Base-by-base conservation (phyloP, 2,329 filamentous ascomycete genomes). In the Lasiodiplodia sp. region DNA sequence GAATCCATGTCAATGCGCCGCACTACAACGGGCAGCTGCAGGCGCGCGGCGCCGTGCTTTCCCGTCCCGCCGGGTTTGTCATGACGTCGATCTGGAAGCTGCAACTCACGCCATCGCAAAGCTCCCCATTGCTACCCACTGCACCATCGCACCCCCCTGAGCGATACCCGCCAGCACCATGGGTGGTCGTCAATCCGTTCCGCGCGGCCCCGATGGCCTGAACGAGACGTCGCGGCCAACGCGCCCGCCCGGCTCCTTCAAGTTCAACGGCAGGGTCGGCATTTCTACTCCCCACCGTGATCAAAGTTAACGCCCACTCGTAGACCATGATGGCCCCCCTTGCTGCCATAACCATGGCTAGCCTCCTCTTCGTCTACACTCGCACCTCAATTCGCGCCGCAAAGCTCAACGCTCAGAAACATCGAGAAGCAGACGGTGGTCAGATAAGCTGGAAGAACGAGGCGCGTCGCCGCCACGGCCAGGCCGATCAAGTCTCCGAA, bases 301-400 rank as follows among this genome's bases (percentile, higher is more conserved):
- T 31, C 21, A 31, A 18, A 14, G 38, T 57, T 63, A 37, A 68
- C 40, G n/a, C 16, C 4, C 16, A 4, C 37, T 21, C 31, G 16
- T 65, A 87, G 84, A 87, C 84, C 4, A 73, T 88, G 47, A 84
- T 87, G 69, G 87, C 87, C 2, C 88, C 88, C 5, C 81, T 88
- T n/a, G 87, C 87, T n/a, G 87, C 87, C 31, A 82, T 88, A 71
- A 86, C 85, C 16, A 89, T 90, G 87, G 88, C 87, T 18, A 78
- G 85, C 60, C 75, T 90, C 25, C 83, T 89, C 38, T 87, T 87
- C 77, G 79, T 85, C 40, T 92, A 92, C 78, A 83, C 88, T 34
- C 81, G 90, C 63, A 90, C 86, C 10, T 89, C 87, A 28, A 92
- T 92, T 70, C 83, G 85, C 70, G 87, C 88, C 28, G 90, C 90